Evolutionary conservation across 2,329 filamentous ascomycete species (phyloP), one percentile per base, ranked within the genome.

Genomic region (Colletotrichum caudatum): DNA sequence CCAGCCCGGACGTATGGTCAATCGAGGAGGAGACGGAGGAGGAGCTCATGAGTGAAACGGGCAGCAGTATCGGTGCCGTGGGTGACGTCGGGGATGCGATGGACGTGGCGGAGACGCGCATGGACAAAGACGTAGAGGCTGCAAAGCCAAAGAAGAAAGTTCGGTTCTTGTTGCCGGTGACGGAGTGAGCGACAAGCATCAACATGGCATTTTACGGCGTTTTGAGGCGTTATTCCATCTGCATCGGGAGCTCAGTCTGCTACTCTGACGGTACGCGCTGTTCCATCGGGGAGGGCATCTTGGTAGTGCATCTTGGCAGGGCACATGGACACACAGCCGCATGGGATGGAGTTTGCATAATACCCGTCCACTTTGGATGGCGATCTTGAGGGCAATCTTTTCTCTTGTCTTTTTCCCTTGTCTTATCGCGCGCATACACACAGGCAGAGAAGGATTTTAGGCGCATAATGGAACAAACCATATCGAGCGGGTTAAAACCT

Each of bases 11-110:
- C 64, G 88, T 90, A 4, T 90, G 87, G 84, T 86, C 86, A 39
- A 90, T 90, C 67, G 85, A 88, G 78, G 88, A 90, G 77, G 87
- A 89, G 80, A 85, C 85, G 1, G 87, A 88, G 79, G 86, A 87
- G 76, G 86, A 88, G 75, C 77, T 84, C 33, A 78, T 82, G 79
- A 84, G 83, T 73, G 83, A 86, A 76, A 78, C 81, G 76, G 82
- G 79, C 58, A 78, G 78, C 65, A 79, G 77, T 68, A 71, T 77
- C 26, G 75, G 72, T 35, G 76, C 73, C 0, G 74, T 79, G 12
- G 81, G 80, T 74, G 75, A 79, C 44, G 74, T 78, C 64, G 77
- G 79, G 61, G 39, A 68, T 8, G 26, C 14, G n/a, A 44, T 62
- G 62, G 56, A 59, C 16, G 41, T 11, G 58, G 78, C 77, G 76